Percentiles rank a stretch among this genome's conserved stretches.
Conservation (phyloP, 495 filamentous ascomycete genomes). For the Lasiosphaeria hispida region DNA sequence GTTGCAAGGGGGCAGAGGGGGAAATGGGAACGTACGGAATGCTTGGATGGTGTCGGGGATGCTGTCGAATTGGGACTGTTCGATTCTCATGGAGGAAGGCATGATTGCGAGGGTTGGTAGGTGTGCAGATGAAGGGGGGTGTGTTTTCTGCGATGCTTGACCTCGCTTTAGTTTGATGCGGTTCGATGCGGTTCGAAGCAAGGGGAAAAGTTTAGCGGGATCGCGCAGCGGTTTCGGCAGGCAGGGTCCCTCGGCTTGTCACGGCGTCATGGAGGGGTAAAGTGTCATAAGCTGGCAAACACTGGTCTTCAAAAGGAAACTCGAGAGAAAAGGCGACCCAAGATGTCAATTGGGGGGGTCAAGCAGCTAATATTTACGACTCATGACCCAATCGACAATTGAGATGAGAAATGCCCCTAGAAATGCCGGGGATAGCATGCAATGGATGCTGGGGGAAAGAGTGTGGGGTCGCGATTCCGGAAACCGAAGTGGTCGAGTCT, state of each 20-base stretch:
- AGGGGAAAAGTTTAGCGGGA: background rate
- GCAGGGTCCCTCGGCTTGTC: background rate
- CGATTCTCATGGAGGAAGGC: slow-evolving; percentile 39
- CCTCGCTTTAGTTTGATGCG: background rate
- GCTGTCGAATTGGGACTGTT: slow-evolving; percentile 64
- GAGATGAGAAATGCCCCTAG: slow-evolving; percentile 6
- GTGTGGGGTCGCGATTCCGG: too few species aligned
- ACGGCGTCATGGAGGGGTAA: background rate
- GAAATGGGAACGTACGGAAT: slow-evolving; percentile 61
- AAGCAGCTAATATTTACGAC: background rate
- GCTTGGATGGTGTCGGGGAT: slow-evolving; percentile 83
- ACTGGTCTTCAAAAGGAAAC: background rate
- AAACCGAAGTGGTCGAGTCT: background rate
- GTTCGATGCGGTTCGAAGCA: background rate
- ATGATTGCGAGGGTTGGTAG: slow-evolving; percentile 26
- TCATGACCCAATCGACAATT: slow-evolving; percentile 3
- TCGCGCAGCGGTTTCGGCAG: slow-evolving; percentile 4
- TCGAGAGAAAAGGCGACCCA: background rate
- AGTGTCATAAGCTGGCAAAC: background rate
- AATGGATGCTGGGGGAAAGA: background rate
- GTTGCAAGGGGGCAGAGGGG: slow-evolving; percentile 9
- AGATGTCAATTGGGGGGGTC: too few species aligned
- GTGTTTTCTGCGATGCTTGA: background rate
- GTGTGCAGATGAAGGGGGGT: background rate
- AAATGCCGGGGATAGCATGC: background rate